phyloP scores from a whole-genome alignment of 352 stramenopile genomes.

The Pythium phragmiticola region DNA sequence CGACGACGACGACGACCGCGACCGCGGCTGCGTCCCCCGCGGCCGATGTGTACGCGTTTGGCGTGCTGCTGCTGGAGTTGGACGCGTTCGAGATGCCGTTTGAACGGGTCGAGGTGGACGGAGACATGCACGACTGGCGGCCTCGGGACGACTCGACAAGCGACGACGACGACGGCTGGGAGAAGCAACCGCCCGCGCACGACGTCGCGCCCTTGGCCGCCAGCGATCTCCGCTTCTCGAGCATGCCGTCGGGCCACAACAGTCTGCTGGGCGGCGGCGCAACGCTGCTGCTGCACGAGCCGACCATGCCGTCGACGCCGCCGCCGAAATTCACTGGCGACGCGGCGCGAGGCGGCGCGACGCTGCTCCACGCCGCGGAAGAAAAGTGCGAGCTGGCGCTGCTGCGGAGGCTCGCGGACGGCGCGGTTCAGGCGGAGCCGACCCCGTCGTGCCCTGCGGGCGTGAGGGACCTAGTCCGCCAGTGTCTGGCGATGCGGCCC shows the following conservation, averaged over 20 bases:
- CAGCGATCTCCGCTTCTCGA: constrained; percentile 13
- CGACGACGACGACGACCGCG: background rate
- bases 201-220: constrained; percentile 1
- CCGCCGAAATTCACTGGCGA: no score
- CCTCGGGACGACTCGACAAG: background rate
- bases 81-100: constrained; percentile 26
- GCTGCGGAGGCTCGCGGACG: constrained; percentile 13
- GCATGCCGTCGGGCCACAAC: constrained; percentile 13
- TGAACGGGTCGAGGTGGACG: constrained; percentile 3
- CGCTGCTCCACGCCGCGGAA: background rate
- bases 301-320: no score
- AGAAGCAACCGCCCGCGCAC: background rate
- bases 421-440: background rate
- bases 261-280: constrained; percentile 13
- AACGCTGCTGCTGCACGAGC: background rate
- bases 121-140: background rate
- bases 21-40: constrained; percentile 1
- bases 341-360: no score
- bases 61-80: constrained; percentile 22
- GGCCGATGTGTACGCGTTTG: constrained; percentile 19
- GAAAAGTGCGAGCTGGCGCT: constrained; percentile 16
- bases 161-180: constrained; percentile 7
- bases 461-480: constrained; percentile 17
- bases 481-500: constrained; percentile 12
- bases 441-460: constrained; percentile 14